A percentile compares a stretch with the other conserved stretches of the same genome.
phyloP scores from a whole-genome alignment of 345 rosid species.

The Lepidium sativum region DNA sequence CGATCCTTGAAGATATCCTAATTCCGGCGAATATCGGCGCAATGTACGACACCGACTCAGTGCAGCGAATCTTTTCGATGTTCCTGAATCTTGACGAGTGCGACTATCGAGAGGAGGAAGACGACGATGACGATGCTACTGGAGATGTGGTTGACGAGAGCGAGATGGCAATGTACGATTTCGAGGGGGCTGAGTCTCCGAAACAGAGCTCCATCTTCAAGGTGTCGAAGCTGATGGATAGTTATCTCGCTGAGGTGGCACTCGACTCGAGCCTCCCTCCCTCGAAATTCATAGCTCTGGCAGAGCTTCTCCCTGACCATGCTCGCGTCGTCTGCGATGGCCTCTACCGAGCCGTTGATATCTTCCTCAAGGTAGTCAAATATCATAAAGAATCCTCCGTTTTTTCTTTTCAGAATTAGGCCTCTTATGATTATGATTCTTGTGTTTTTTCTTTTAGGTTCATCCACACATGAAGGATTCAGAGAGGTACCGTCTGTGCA shows the following conservation, averaged over 20 bases:
- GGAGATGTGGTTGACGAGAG: conserved; percentile 51
- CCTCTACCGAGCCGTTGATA: conserved; percentile 78
- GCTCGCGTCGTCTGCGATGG: conserved; percentile 79
- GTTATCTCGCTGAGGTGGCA: conserved; percentile 82
- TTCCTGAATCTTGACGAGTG: conserved; percentile 78
- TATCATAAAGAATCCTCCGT: too few relatives aligned
- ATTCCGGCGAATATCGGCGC: conserved; percentile 46
- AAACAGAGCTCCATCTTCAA: conserved; percentile 91
- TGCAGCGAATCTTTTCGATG: conserved; percentile 74
- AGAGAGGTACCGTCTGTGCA: conserved; percentile 87
- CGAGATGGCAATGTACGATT: conserved; percentile 70
- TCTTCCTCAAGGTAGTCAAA: conserved; percentile 65
- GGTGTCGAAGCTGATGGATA: conserved; percentile 84
- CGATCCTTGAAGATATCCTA: conserved; percentile 86
- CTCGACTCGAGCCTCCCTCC: conserved; percentile 65
- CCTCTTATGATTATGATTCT: neutral
- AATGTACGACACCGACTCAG: conserved; percentile 75
- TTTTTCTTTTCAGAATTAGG: too few relatives aligned
- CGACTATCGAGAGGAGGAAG: conserved; percentile 47
- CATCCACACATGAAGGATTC: conserved; percentile 89
- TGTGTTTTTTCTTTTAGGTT: conserved; percentile 37
- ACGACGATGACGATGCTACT: conserved; percentile 54
- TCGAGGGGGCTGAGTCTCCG: conserved; percentile 86
- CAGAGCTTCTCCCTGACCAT: conserved; percentile 92
- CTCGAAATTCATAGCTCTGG: conserved; percentile 64